Percentiles rank a stretch among this genome's conserved stretches.
These are phyloP conservation scores for Penicillium bialowiezense DNA, from an alignment of 495 filamentous ascomycete genomes.

Conservation along the genomic window DNA sequence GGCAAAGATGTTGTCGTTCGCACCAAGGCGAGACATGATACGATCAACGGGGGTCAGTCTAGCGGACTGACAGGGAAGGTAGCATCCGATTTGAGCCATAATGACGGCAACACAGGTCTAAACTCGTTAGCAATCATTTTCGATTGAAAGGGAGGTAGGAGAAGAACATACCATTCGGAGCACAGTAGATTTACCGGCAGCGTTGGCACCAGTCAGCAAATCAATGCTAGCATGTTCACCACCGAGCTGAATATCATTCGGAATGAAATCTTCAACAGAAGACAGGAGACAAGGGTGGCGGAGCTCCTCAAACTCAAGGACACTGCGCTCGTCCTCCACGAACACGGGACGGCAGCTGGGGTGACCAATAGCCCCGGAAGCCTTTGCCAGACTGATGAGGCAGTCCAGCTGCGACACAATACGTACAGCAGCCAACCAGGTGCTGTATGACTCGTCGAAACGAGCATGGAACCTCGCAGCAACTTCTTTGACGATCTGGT, in stretches of 20 bases:
- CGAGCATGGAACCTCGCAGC: slow-evolving; percentile 77
- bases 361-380: slow-evolving; percentile 76
- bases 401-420: slow-evolving; percentile 93
- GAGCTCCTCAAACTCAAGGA: slow-evolving; percentile 87
- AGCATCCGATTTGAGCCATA: slow-evolving; percentile 97
- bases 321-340: slow-evolving; percentile 76
- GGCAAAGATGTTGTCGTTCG: slow-evolving; percentile 98
- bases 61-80: slow-evolving; percentile 80
- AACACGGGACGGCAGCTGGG: slow-evolving; percentile 88
- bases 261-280: slow-evolving; percentile 91
- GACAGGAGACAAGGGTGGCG: slow-evolving; percentile 92
- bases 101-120: slow-evolving; percentile 93
- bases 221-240: slow-evolving; percentile 79
- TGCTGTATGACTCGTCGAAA: slow-evolving; percentile 82
- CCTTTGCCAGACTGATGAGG: slow-evolving; percentile 85
- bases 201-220: slow-evolving; percentile 93
- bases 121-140: slow-evolving; percentile 5
- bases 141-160: neutral
- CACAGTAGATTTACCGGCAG: slow-evolving; percentile 97
- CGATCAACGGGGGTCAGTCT: slow-evolving; percentile 89
- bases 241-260: slow-evolving; percentile 88
- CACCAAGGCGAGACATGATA: slow-evolving; percentile 98
- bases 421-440: slow-evolving; percentile 85
- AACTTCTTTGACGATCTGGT: slow-evolving; percentile 87
- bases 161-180: slow-evolving; percentile 78